These are phyloP conservation scores for Tulasnella sp. DNA, from an alignment of 768 basidiomycete species.

Conservation along the genomic window DNA sequence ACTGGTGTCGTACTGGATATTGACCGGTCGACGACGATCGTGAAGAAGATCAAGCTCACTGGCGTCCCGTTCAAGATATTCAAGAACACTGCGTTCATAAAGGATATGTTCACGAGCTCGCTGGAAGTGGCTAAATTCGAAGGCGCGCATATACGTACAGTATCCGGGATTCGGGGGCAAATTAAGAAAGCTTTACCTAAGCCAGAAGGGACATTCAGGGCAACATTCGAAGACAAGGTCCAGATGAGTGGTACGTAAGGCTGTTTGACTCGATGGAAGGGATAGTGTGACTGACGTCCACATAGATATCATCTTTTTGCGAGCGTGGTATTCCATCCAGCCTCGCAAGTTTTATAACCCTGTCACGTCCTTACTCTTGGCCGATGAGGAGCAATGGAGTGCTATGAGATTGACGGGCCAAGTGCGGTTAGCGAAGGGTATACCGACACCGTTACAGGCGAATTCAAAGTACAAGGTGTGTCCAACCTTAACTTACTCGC, in stretches of 20 bases:
- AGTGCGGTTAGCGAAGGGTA: conserved; percentile 72
- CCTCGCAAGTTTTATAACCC: conserved; percentile 96
- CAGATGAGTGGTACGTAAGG: conserved; percentile 75
- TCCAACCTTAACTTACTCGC: background rate
- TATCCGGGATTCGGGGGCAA: conserved; percentile 92
- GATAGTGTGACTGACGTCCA: conserved; percentile 4
- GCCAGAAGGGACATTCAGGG: conserved; percentile 90
- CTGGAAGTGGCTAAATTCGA: conserved; percentile 98
- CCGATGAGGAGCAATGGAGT: conserved; percentile 72
- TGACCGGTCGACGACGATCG: conserved; percentile 85
- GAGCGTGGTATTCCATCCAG: conserved; percentile 94
- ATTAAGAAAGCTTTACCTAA: conserved; percentile 93
- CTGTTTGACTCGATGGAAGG: too few relatives aligned
- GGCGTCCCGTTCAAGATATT: conserved; percentile 95
- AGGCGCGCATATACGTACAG: conserved; percentile 91
- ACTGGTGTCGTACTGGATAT: conserved; percentile 93
- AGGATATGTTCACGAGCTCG: conserved; percentile 90
- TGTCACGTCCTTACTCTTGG: conserved; percentile 79
- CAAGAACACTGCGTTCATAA: conserved; percentile 97
- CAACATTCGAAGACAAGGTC: conserved; percentile 97
- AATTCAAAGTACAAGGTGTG: conserved; percentile 79
- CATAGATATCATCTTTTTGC: conserved; percentile 84
- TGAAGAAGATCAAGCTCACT: conserved; percentile 96
- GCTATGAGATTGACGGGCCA: conserved; percentile 96
- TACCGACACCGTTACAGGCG: conserved; percentile 68